Conservation (phyloP, 139 green algal species). For the Eudorina sp. region DNA sequence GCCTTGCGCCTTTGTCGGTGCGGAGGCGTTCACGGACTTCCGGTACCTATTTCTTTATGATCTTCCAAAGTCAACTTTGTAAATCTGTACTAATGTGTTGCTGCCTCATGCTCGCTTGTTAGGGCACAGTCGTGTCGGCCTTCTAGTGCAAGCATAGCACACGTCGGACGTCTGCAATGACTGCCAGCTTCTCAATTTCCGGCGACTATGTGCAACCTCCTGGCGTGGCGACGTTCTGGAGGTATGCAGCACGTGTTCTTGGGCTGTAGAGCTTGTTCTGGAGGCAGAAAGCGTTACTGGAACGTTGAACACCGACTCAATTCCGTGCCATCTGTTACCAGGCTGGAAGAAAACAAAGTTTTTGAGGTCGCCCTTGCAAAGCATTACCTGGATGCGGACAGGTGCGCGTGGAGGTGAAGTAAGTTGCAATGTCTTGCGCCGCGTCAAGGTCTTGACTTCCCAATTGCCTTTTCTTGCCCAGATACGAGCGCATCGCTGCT, state of each 20-base stretch:
- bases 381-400: constrained; percentile 38
- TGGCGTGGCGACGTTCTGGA: constrained; percentile 37
- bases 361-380: constrained; percentile 50
- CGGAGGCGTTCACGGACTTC: no score
- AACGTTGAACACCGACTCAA: background rate
- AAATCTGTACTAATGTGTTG: no score
- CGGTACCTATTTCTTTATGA: no score
- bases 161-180: constrained; percentile 15
- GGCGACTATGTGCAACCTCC: constrained; percentile 5
- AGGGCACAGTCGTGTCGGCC: no score
- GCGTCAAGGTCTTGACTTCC: background rate
- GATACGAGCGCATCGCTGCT: constrained; percentile 32
- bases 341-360: constrained; percentile 50
- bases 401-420: background rate
- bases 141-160: no score
- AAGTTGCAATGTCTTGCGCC: background rate
- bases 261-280: no score
- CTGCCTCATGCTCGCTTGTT: no score
- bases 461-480: background rate
- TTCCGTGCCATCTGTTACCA: background rate
- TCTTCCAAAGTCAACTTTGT: no score
- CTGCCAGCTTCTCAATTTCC: constrained; percentile 22
- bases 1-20: no score
- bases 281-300: background rate
- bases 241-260: background rate